A percentile compares a stretch with the other conserved stretches of the same genome.
Evolutionary conservation across 306 rosid genomes (phyloP).

Genomic region (Malus asiatica): DNA sequence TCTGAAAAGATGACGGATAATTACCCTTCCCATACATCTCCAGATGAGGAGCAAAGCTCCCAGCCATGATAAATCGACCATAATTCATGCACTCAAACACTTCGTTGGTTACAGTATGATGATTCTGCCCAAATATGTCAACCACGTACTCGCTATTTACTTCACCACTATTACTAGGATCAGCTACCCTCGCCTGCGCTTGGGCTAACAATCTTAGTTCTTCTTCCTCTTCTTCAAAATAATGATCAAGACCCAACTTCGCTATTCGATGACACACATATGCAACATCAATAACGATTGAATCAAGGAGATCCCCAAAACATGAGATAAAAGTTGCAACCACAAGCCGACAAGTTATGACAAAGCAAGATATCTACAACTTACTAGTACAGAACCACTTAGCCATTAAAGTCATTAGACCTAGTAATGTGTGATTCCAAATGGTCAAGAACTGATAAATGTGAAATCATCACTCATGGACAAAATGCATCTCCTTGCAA

Average conservation of each 20-base stretch:
- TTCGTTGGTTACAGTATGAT: slow-evolving; percentile 82
- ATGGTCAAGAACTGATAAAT: background rate
- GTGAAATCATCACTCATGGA: background rate
- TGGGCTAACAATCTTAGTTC: slow-evolving; percentile 81
- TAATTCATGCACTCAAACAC: slow-evolving; percentile 90
- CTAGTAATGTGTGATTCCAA: background rate
- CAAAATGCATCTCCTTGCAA: background rate
- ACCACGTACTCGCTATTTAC: slow-evolving; percentile 75
- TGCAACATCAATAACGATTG: slow-evolving; percentile 84
- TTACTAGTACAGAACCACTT: background rate
- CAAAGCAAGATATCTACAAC: background rate
- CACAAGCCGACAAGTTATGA: slow-evolving; percentile 10
- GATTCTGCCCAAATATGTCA: slow-evolving; percentile 88
- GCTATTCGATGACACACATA: slow-evolving; percentile 87
- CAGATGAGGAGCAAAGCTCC: slow-evolving; percentile 94
- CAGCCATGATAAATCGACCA: slow-evolving; percentile 69
- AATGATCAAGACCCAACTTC: slow-evolving; percentile 77
- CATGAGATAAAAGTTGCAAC: slow-evolving; percentile 66
- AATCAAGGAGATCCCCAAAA: slow-evolving; percentile 79
- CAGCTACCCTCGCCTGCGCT: slow-evolving; percentile 79
- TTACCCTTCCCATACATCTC: slow-evolving; percentile 99
- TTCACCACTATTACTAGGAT: slow-evolving; percentile 72
- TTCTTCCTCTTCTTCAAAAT: slow-evolving; percentile 91
- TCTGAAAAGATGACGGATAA: background rate
- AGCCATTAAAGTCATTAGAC: background rate